Evolutionary conservation across 1,284 basidiomycete genomes (phyloP), one percentile per base, ranked within the genome.

Genomic region (Malassezia arunalokei): DNA sequence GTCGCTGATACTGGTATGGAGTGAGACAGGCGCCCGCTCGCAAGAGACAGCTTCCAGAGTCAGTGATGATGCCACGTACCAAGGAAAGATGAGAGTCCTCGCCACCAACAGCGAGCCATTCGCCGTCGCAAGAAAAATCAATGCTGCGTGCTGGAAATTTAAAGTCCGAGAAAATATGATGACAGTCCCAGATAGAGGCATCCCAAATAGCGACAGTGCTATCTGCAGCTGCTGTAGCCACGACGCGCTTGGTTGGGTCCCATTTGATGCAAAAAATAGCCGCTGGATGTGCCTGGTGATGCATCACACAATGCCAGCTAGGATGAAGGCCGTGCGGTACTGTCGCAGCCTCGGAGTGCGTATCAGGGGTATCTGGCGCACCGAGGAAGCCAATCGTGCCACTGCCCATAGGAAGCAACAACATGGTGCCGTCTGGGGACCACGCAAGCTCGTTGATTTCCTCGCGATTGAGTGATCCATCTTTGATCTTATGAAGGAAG

Each of bases 91-190:
- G 27, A 1, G 47, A 4, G 37, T 71, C 68, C 43, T 71, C 68
- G 1, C 68, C 68, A 17, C 62, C 65, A 0, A 57, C 56, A 0
- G 68, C 67, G 0, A 71, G 41, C 24, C 69, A 56, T 40, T 71
- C 68, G 2, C 68, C 67, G 17, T 71, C 68, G 45, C 57, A 59
- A 8, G 63, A 65, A 42, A 71, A 71, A 1, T 56, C 56, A 15
- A 71, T 62, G 6, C 59, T 51, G 12, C 68, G 51, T 1, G 65
- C 54, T 0, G 66, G 64, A 38, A 57, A 62, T 2, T 53, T 33
- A 8, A 64, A 54, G 8, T 39, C 40, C 15, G 60, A 57, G 17
- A 61, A 40, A 54, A 67, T 60, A 11, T 57, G 60, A 7, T 49
- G 28, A 0, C 42, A 48, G 28, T 47, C 53, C 57, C 59, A 64